Evolutionary conservation across 164 flowering plant genomes (phyloP), one percentile per base, ranked within the genome.

Genomic region (Echeveria elegans): DNA sequence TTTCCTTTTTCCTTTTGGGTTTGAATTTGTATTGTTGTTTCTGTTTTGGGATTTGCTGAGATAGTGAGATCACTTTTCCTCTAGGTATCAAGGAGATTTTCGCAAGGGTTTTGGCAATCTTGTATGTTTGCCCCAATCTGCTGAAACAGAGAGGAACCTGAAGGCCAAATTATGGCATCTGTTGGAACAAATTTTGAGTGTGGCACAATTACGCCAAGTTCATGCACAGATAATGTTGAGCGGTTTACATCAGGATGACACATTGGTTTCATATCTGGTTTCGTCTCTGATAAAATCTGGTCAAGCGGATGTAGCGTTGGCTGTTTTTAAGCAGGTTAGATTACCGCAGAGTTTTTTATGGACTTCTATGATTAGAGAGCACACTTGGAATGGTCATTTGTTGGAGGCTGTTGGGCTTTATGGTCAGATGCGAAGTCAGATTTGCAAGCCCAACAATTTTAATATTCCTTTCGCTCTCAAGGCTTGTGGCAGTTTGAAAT

Each of bases 221-320:
- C 32, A 65, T 65, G 19, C 67, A 0, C 47, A 41, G 18, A 65
- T 65, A 38, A 38, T 65, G 11, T 11, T 41, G n/a, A 65, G 1
- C 24, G 50, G 67, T 23, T 37, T 41, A 30, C 67, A 65, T 32
- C 67, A 65, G 52, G 67, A 65, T 65, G 67, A 65, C 50, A 38
- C 32, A 14, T 24, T 65, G 23, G 30, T 65, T 12, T 37, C 67
- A 5, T 24, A 65, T 15, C 53, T 65, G 4, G 47, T 65, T 23
- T 16, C 67, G 18, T 41, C 53, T 37, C 11, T 65, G 18, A 65
- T 65, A 37, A 29, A 29, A 37, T 28, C 53, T 40, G 67, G 56
- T 18, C 26, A 41, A 21, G 18, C 50, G 30, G 41, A 43, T 28
- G 30, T 37, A 41, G 67, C 67, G 18, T 65, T 41, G 2, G 14